Base-by-base conservation (phyloP, 139 green algal species). In the Dunaliella primolecta region DNA sequence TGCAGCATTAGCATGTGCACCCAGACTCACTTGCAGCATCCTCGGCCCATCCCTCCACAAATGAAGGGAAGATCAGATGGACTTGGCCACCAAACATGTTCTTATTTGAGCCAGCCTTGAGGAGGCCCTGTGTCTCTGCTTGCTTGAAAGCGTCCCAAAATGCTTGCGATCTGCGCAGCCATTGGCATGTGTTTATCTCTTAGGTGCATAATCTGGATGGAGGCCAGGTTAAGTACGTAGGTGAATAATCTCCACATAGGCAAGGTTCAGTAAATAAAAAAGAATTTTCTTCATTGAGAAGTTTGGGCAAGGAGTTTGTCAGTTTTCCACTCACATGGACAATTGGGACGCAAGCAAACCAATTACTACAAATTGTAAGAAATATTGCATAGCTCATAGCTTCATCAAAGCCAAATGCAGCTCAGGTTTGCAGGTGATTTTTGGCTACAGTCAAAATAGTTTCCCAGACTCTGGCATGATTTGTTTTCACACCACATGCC, bases 21-120 rank as follows among this genome's bases (percentile, higher is more conserved):
- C n/a, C 31, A 78, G 32, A 35, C 83, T 81, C 0, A 36, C 3
- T 23, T 24, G 24, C 3, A 1, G 55, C 56, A 3, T 21, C 24
- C 27, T 25, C 20, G 0, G 75, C 84, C 70, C 36, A 83, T 34
- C 88, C 83, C 64, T 90, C 86, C 36, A 93, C 77, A 79, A 93
- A 93, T 15, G 37, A 32, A 0, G 90, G 90, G 72, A 91, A 91
- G 38, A 90, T 77, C 81, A 29, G 2, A 21, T 72, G 79, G 20
- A 34, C 36, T 35, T 83, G 29, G 79, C 75, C 15, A 30, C 75
- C 75, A 46, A 37, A 81, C 75, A 56, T n/a, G 31, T 33, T 37
- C 2, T 2, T 15, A 3, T 55, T 2, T 64, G 32, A 24, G 3
- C 75, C 30, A 25, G 75, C 3, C 21, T 25, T 27, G 24, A 78